A percentile compares a stretch with the other conserved stretches of the same genome.
These are phyloP conservation scores for Perkinsus marinus DNA, from an alignment of 169 alveolate genomes.

Conservation along the genomic window DNA sequence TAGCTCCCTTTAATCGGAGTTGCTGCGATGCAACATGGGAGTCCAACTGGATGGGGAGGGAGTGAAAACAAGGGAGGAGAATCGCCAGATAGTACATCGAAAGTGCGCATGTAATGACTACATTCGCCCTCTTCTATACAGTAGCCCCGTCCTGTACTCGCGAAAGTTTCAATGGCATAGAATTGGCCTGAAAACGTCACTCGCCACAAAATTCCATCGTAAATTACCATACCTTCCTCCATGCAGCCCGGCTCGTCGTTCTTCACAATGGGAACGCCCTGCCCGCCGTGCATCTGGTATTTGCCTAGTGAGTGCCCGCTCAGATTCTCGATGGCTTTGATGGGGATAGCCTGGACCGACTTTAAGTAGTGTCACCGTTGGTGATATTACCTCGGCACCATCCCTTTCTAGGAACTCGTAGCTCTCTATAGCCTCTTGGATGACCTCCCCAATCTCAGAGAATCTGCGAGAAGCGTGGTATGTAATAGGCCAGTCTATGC, in stretches of 20 bases:
- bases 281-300: slow-evolving; percentile 92
- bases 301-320: slow-evolving; percentile 96
- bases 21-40: background rate
- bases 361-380: background rate
- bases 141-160: slow-evolving; percentile 93
- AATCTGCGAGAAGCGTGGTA: slow-evolving; percentile 29
- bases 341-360: slow-evolving; percentile 33
- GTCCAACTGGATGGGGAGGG: background rate
- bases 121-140: slow-evolving; percentile 27
- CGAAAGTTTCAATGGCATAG: slow-evolving; percentile 99
- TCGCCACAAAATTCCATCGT: background rate
- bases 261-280: slow-evolving; percentile 95
- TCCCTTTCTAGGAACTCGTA: slow-evolving; percentile 83
- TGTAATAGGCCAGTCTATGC: background rate
- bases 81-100: slow-evolving; percentile 45
- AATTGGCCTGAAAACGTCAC: slow-evolving; percentile 60
- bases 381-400: slow-evolving; percentile 51
- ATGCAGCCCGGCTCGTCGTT: slow-evolving; percentile 60
- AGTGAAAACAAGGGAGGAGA: background rate
- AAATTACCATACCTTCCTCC: slow-evolving; percentile 77
- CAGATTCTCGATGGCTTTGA: slow-evolving; percentile 88
- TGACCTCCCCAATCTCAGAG: slow-evolving; percentile 93
- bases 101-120: slow-evolving; percentile 73
- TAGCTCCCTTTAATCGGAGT: slow-evolving; percentile 39
- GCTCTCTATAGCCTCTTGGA: slow-evolving; percentile 93